Conservation (phyloP, 176 grass and related monocot genomes). For the Triticum urartu region DNA sequence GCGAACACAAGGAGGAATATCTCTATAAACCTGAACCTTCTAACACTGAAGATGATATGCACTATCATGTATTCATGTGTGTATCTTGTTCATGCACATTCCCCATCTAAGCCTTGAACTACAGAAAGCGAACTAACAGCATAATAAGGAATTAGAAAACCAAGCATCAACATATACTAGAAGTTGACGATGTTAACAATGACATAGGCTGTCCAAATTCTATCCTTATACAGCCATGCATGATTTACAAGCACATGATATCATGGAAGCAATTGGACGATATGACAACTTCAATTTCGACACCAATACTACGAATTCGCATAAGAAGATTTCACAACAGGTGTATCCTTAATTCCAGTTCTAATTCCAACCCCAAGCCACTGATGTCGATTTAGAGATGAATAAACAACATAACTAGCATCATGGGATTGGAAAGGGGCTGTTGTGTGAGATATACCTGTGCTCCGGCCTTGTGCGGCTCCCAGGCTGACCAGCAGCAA, state of each 20-base stretch:
- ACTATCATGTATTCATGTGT: not conserved
- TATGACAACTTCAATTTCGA: not conserved
- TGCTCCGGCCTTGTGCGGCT: slow-evolving; percentile 14
- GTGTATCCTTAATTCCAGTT: not conserved
- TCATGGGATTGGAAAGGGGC: not conserved
- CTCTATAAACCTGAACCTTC: not conserved
- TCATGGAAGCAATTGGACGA: not conserved
- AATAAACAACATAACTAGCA: not conserved
- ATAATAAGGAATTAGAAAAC: not conserved
- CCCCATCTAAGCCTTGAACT: not conserved
- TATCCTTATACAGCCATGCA: not conserved
- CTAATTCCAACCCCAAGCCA: not conserved
- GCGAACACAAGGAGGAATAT: not conserved
- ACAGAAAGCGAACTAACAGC: not conserved
- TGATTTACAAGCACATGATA: not conserved
- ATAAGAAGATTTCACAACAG: not conserved
- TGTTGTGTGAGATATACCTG: not conserved
- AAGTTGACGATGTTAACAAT: not conserved
- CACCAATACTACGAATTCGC: not conserved
- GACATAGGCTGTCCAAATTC: not conserved
- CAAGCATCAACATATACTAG: not conserved
- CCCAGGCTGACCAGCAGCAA: slow-evolving; percentile 39
- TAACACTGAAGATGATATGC: not conserved
- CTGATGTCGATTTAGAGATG: not conserved
- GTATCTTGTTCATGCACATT: not conserved